These are phyloP conservation scores for Leccinellum rugosiceps DNA, from an alignment of 768 basidiomycete genomes.

Conservation along the genomic window DNA sequence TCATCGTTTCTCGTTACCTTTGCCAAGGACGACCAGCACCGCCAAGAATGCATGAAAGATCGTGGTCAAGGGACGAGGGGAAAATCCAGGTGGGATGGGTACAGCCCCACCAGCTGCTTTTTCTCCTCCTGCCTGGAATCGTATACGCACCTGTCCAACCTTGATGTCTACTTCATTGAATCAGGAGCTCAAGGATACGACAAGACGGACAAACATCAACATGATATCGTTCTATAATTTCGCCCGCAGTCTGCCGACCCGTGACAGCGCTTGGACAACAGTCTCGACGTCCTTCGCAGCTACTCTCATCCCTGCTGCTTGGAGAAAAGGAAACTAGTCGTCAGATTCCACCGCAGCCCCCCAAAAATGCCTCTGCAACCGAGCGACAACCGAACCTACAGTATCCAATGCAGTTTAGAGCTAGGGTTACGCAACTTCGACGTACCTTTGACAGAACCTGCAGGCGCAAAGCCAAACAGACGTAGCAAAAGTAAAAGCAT, in stretches of 20 bases:
- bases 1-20: background rate
- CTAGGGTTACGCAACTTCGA: accelerated
- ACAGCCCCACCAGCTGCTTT: too few relatives aligned
- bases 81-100: background rate
- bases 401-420: background rate
- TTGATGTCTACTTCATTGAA: too few relatives aligned
- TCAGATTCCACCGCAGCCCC: background rate
- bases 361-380: constrained; percentile 6
- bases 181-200: too few relatives aligned
- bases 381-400: constrained; percentile 15
- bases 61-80: background rate
- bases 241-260: too few relatives aligned
- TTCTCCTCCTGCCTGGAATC: too few relatives aligned
- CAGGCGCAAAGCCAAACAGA: constrained; percentile 15
- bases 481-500: too few relatives aligned
- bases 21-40: background rate
- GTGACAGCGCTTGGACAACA: too few relatives aligned
- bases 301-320: constrained; percentile 16
- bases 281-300: too few relatives aligned
- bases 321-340: constrained; percentile 14
- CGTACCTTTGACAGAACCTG: constrained; percentile 13
- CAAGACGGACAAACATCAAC: too few relatives aligned
- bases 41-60: background rate
- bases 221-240: too few relatives aligned
- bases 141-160: too few relatives aligned